These are phyloP conservation scores for Cadophora gregata DNA, from an alignment of 2,329 filamentous ascomycete species.

Conservation along the genomic window DNA sequence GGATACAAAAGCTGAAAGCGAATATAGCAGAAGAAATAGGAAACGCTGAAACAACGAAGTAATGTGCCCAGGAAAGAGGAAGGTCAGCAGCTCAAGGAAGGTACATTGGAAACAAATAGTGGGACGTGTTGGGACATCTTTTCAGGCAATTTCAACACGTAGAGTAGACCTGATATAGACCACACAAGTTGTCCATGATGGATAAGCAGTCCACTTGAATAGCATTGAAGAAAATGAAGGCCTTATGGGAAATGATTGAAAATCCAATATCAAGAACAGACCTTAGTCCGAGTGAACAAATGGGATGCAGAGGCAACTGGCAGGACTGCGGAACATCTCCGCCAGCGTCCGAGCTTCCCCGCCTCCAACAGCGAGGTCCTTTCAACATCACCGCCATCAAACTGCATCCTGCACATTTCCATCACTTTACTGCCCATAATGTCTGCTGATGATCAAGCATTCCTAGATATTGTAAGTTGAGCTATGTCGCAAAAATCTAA, in stretches of 20 bases:
- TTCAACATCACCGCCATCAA: constrained; percentile 6
- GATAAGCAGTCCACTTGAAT: not conserved
- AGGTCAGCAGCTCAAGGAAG: too few relatives aligned
- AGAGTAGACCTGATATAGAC: too few relatives aligned
- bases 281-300: too few relatives aligned
- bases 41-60: not conserved
- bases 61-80: not conserved
- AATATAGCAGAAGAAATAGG: not conserved
- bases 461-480: constrained; percentile 73
- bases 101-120: too few relatives aligned
- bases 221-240: not conserved
- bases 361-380: not conserved
- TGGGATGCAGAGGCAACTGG: not conserved
- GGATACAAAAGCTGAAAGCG: not conserved
- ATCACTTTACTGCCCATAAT: constrained; percentile 55
- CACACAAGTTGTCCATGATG: too few relatives aligned
- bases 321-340: not conserved
- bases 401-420: constrained; percentile 7
- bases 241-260: too few relatives aligned
- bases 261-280: too few relatives aligned
- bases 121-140: not conserved
- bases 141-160: too few relatives aligned
- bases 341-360: constrained; percentile 13
- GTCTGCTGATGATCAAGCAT: constrained; percentile 80
- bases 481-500: not conserved